phyloP scores from a whole-genome alignment of 169 alveolate genomes.

The Theileria parva region DNA sequence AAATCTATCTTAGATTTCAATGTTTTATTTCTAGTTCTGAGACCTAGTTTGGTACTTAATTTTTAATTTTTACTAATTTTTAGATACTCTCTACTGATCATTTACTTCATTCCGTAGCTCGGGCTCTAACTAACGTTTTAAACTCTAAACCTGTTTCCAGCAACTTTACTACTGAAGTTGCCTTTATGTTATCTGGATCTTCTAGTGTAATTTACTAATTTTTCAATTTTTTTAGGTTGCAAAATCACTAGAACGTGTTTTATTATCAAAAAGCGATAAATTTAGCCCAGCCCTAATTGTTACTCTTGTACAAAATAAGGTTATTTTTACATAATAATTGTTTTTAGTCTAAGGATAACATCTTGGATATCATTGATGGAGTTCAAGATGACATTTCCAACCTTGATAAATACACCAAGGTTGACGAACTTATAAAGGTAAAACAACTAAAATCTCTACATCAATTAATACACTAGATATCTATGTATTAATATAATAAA shows the following conservation, averaged over 20 bases:
- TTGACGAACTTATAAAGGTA: slow-evolving; percentile 33
- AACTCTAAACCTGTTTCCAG: slow-evolving; percentile 42
- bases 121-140: slow-evolving; percentile 53
- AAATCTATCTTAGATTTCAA: slow-evolving; percentile 34
- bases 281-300: slow-evolving; percentile 25
- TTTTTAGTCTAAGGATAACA: slow-evolving; percentile 20
- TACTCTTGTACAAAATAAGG: slow-evolving; percentile 29
- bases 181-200: slow-evolving; percentile 59
- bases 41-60: slow-evolving; percentile 50
- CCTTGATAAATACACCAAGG: slow-evolving; percentile 24
- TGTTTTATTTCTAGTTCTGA: slow-evolving; percentile 20
- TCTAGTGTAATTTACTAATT: slow-evolving; percentile 29
- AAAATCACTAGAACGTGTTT: slow-evolving; percentile 47
- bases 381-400: slow-evolving; percentile 19
- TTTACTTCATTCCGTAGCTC: slow-evolving; percentile 39
- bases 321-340: not conserved
- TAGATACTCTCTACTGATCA: slow-evolving; percentile 54
- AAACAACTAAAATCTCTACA: not conserved
- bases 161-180: slow-evolving; percentile 50
- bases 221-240: slow-evolving; percentile 33
- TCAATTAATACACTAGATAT: not conserved
- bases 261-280: slow-evolving; percentile 14
- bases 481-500: not conserved
- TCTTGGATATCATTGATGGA: slow-evolving; percentile 31
- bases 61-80: not conserved